phyloP scores from a whole-genome alignment of 2,329 filamentous ascomycete species.

The Xylaria sp. region DNA sequence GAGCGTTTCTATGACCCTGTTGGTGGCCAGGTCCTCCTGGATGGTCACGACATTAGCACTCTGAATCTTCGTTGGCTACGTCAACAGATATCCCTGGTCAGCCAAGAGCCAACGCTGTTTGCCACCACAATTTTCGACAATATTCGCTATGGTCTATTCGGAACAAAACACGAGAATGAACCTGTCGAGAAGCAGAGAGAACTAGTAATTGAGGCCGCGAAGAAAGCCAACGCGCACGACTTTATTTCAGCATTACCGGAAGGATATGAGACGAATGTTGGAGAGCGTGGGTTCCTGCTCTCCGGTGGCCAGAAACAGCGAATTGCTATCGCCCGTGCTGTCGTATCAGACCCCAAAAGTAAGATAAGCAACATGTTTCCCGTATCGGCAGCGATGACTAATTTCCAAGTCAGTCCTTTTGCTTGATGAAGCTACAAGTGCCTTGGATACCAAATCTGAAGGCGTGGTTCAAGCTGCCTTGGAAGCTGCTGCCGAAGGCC shows the following conservation, averaged over 20 bases:
- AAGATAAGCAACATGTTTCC: constrained; percentile 40
- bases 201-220: constrained; percentile 82
- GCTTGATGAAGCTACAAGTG: constrained; percentile 94
- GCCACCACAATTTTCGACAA: constrained; percentile 89
- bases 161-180: constrained; percentile 78
- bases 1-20: constrained; percentile 96
- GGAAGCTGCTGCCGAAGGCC: constrained; percentile 83
- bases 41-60: constrained; percentile 82
- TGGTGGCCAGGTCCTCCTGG: constrained; percentile 79
- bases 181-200: constrained; percentile 74
- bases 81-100: constrained; percentile 91
- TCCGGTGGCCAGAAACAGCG: constrained; percentile 97
- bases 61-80: constrained; percentile 92
- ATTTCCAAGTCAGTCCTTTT: constrained; percentile 69
- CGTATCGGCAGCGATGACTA: constrained; percentile 11
- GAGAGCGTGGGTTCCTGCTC: constrained; percentile 90
- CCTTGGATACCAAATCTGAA: constrained; percentile 93
- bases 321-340: constrained; percentile 90
- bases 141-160: constrained; percentile 90
- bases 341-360: constrained; percentile 89
- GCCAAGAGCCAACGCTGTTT: constrained; percentile 92
- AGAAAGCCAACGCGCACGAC: constrained; percentile 93
- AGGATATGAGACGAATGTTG: constrained; percentile 93
- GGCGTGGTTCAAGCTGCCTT: constrained; percentile 93
- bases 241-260: constrained; percentile 87